phyloP scores from a whole-genome alignment of 495 filamentous ascomycete species.

The Melanomma pulvis-pyrius region DNA sequence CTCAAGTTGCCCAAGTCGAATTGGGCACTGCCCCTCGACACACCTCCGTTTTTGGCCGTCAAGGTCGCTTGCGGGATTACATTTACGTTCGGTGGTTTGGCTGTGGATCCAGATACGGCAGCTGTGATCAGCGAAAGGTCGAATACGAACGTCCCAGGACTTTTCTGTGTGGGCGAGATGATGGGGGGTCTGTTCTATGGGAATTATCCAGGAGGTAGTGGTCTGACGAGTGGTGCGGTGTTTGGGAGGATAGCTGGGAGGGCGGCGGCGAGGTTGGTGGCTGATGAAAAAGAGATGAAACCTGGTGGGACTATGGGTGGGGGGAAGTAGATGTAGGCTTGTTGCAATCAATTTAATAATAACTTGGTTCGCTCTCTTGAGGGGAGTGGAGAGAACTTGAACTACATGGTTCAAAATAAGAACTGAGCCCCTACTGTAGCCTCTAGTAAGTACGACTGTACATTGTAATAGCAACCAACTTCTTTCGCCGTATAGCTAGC shows the following conservation, averaged over 20 bases:
- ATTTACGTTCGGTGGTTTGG: conserved; percentile 67
- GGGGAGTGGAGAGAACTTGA: too few species aligned
- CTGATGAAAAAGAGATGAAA: too few species aligned
- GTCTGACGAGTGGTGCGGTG: conserved; percentile 61
- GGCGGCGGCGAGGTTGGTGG: conserved; percentile 43
- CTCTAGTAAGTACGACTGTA: too few species aligned
- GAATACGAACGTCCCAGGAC: conserved; percentile 51
- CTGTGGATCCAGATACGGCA: conserved; percentile 53
- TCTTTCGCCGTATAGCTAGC: too few species aligned
- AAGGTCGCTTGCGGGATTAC: conserved; percentile 63
- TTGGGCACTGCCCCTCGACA: conserved; percentile 62
- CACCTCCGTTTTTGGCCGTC: conserved; percentile 61
- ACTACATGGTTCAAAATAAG: too few species aligned
- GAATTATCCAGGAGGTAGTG: conserved; percentile 67
- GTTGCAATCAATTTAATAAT: too few species aligned
- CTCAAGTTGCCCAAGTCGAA: conserved; percentile 61
- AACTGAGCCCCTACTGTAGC: too few species aligned
- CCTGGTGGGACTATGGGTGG: too few species aligned
- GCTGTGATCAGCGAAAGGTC: conserved; percentile 54
- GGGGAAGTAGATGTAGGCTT: too few species aligned
- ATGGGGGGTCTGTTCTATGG: conserved; percentile 64
- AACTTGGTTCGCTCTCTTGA: too few species aligned
- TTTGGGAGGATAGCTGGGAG: conserved; percentile 59
- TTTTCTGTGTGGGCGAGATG: conserved; percentile 65
- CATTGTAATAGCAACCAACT: too few species aligned